Conservation (phyloP, 495 filamentous ascomycete genomes). For the Platismatia glauca region DNA sequence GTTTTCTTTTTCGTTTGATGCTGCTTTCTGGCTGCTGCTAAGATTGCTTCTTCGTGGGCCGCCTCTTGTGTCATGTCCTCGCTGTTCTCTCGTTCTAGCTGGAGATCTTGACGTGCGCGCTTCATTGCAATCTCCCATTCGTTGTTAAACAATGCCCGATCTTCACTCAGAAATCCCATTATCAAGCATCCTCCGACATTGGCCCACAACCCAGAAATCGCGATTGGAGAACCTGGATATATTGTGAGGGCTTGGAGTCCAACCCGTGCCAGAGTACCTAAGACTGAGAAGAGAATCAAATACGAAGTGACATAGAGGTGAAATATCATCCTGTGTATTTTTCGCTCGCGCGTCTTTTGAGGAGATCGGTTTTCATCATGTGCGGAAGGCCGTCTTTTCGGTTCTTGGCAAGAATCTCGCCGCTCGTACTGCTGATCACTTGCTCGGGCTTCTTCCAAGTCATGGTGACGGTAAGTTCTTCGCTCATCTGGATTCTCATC, state of each 20-base stretch:
- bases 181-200: background rate
- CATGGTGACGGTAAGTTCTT: too few species aligned
- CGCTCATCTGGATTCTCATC: too few species aligned
- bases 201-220: background rate
- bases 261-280: slow-evolving; percentile 76
- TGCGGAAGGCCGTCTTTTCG: too few species aligned
- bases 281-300: slow-evolving; percentile 74
- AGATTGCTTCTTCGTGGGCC: background rate
- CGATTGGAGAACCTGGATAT: slow-evolving; percentile 47
- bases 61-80: too few species aligned
- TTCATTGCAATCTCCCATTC: background rate
- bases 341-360: too few species aligned
- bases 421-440: too few species aligned
- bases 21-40: background rate
- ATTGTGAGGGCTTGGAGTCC: slow-evolving; percentile 72
- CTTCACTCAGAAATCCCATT: background rate
- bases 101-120: background rate
- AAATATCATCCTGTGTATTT: too few species aligned
- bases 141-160: background rate
- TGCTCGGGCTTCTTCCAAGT: too few species aligned
- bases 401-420: too few species aligned
- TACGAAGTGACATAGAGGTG: slow-evolving; percentile 64
- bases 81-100: too few species aligned
- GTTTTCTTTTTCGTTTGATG: slow-evolving; percentile 57
- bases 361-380: too few species aligned